Base-by-base conservation (phyloP, 106 monocot species). In the Dendrobium catenatum region DNA sequence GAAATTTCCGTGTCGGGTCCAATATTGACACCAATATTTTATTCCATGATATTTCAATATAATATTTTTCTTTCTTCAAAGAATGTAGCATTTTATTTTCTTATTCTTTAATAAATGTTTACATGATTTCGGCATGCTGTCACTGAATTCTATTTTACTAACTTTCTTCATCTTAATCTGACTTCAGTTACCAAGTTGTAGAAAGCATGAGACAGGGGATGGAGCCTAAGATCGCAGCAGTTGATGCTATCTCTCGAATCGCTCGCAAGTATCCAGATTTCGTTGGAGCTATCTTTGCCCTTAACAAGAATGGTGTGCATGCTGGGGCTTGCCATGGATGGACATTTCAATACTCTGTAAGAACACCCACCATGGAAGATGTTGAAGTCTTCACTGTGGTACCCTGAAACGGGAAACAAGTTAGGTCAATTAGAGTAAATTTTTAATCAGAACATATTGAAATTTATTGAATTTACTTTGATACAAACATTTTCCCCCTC, bases 151-250 rank as follows among this genome's bases (percentile, higher is more conserved):
- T 51, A 51, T 51, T 51, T 51, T 13, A 51, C 1, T 51, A 51
- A 13, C 10, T 15, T 51, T 51, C 51, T 16, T 13, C 51, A 13
- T 51, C 51, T 51, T 16, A 43, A n/a, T 74, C 15, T 22, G 41
- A 51, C 70, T 92, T 68, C 86, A 96, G 96, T 56, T 96, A 96
- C 64, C 94, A 96, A 85, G 92, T 92, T 5, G 85, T 96, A 27
- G 94, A 96, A 83, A 94, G 90, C 85, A 96, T 96, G 96, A 79
- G 96, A 55, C 90, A 77, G 85, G 96, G 96, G 29, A 89, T 90
- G 89, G 90, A 91, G 24, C 96, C 92, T 3, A 78, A 84, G 73
- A 68, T 80, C 33, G 92, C 96, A 68, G 96, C 96, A 15, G 49
- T 9, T 10, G 88, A 94, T 82, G 96, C 92, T 13, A 89, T 94